phyloP scores from a whole-genome alignment of 257 asterid genomes.

The Penstemon newberryi region DNA sequence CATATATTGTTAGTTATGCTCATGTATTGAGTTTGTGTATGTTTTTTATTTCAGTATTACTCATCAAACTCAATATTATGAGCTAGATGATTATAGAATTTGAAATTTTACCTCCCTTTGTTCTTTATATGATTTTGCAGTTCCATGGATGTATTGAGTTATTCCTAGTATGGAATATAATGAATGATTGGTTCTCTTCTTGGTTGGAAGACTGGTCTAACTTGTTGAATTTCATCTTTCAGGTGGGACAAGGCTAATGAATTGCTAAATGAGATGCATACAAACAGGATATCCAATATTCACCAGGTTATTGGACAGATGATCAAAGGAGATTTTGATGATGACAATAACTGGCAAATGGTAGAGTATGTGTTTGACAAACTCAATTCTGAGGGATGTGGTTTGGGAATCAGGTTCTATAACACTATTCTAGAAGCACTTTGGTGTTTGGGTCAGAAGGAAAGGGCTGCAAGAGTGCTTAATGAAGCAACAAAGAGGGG shows the following conservation, averaged over 20 bases:
- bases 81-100: slow-evolving; percentile 7
- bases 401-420: slow-evolving; percentile 76
- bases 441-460: slow-evolving; percentile 94
- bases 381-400: slow-evolving; percentile 86
- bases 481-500: slow-evolving; percentile 89
- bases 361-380: slow-evolving; percentile 91
- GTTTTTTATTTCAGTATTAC: background rate
- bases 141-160: slow-evolving; percentile 6
- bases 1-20: background rate
- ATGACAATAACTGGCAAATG: slow-evolving; percentile 87
- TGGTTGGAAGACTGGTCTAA: slow-evolving; percentile 21
- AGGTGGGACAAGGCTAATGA: slow-evolving; percentile 73
- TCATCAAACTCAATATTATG: background rate
- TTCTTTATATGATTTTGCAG: slow-evolving; percentile 9
- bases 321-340: slow-evolving; percentile 89
- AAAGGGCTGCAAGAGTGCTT: slow-evolving; percentile 91
- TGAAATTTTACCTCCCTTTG: background rate
- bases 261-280: slow-evolving; percentile 74
- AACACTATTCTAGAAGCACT: slow-evolving; percentile 86
- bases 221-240: slow-evolving; percentile 34
- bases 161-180: background rate
- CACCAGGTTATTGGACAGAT: slow-evolving; percentile 86
- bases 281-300: slow-evolving; percentile 62
- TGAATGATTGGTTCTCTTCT: slow-evolving; percentile 6
- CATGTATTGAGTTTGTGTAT: slow-evolving; percentile 20